These are phyloP conservation scores for Leishmania tarentolae DNA, from an alignment of 208 protist genomes.

Conservation along the genomic window DNA sequence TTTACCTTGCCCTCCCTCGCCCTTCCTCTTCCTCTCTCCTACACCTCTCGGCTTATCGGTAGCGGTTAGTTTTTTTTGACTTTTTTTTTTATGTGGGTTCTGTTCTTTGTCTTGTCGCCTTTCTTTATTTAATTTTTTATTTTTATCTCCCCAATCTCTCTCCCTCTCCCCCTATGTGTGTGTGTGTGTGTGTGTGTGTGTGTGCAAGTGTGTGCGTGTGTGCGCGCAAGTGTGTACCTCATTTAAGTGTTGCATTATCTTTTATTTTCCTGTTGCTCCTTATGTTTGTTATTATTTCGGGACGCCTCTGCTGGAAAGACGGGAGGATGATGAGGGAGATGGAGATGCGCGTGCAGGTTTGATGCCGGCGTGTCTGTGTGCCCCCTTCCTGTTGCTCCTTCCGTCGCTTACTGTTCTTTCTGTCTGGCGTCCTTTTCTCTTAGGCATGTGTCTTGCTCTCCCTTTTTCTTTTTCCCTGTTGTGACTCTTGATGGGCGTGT, in stretches of 20 bases:
- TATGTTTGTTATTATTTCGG: not conserved
- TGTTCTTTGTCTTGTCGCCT: not conserved
- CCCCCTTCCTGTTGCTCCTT: not conserved
- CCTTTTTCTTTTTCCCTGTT: not conserved
- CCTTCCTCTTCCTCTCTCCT: not conserved
- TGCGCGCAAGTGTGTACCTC: too few relatives aligned
- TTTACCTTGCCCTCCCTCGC: not conserved
- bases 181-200: not conserved
- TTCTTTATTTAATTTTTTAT: not conserved
- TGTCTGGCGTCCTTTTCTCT: not conserved
- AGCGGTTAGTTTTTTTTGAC: not conserved
- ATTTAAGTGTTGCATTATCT: not conserved
- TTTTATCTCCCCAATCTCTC: too few relatives aligned
- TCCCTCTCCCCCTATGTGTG: not conserved
- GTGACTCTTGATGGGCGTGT: not conserved
- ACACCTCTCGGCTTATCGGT: not conserved
- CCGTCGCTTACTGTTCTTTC: not conserved
- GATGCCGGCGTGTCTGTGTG: too few relatives aligned
- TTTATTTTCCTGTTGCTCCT: too few relatives aligned
- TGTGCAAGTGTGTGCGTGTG: not conserved
- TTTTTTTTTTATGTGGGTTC: not conserved
- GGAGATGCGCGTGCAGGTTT: not conserved
- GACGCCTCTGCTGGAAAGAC: not conserved
- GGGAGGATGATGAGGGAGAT: not conserved
- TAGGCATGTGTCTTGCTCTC: not conserved